Evolutionary conservation across 129 eudicot species (phyloP).

Genomic region (Artemisia annua): DNA sequence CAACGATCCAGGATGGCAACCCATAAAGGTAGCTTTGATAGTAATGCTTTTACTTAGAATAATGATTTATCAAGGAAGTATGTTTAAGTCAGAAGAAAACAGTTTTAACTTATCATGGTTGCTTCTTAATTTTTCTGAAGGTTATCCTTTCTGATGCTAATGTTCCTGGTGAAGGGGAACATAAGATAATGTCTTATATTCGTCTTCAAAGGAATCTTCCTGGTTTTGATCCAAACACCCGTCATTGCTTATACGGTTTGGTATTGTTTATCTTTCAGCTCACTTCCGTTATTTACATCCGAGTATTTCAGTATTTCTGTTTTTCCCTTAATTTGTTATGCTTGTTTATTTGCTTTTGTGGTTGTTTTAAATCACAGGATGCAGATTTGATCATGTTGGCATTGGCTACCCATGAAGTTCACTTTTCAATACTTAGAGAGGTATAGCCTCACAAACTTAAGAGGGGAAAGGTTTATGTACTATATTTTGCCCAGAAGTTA

Average conservation of each 20-base stretch:
- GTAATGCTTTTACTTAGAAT: background rate
- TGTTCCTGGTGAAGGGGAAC: conserved; percentile 99
- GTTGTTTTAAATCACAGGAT: conserved; percentile 51
- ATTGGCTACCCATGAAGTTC: conserved; percentile 88
- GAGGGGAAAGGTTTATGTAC: conserved; percentile 2
- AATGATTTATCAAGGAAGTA: background rate
- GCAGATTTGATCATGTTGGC: conserved; percentile 92
- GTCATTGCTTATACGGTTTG: conserved; percentile 95
- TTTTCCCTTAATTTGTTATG: conserved; percentile 7
- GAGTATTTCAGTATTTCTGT: background rate
- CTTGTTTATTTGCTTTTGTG: background rate
- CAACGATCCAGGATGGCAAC: conserved; percentile 97
- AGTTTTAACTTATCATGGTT: conserved; percentile 1
- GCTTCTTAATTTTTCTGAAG: conserved; percentile 35
- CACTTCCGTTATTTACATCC: background rate
- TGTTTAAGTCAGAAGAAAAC: conserved; percentile 12
- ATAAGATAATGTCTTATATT: conserved; percentile 93
- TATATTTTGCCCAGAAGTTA: background rate
- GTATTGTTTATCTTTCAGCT: conserved; percentile 44
- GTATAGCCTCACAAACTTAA: conserved; percentile 36
- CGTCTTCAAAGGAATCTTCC: conserved; percentile 99
- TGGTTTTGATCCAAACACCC: conserved; percentile 97
- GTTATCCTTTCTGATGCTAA: conserved; percentile 99
- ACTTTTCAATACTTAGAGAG: conserved; percentile 93
- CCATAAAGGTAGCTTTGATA: conserved; percentile 62